Conservation (phyloP, 1,284 basidiomycete genomes). For the Somion occarium region DNA sequence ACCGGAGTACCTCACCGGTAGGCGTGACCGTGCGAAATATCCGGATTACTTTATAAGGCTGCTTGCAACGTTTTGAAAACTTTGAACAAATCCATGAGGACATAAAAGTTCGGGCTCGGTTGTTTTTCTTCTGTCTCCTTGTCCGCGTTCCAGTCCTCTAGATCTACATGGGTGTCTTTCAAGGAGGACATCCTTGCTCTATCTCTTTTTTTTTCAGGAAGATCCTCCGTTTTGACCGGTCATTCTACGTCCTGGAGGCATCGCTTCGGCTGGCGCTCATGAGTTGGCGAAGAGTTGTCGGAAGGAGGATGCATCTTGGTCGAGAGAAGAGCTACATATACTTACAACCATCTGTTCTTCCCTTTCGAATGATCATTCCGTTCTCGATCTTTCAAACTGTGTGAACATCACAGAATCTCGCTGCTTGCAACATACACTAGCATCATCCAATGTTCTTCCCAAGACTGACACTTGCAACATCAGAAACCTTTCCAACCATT, state of each 20-base stretch:
- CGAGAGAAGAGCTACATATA: conserved; percentile 20
- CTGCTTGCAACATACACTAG: too few species aligned
- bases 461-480: not conserved
- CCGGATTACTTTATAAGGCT: not conserved
- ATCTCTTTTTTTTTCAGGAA: conserved; percentile 24
- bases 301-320: conserved; percentile 13
- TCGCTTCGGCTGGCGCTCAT: conserved; percentile 46
- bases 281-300: conserved; percentile 23
- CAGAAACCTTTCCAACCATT: conserved; percentile 28
- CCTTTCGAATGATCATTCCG: too few species aligned
- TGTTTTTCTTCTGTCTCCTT: conserved; percentile 72
- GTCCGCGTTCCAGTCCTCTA: conserved; percentile 90
- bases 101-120: conserved; percentile 84
- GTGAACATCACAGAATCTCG: too few species aligned
- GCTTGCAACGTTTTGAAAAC: conserved; percentile 8
- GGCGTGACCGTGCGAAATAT: not conserved
- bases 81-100: conserved; percentile 67
- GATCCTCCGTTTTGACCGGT: conserved; percentile 38
- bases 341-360: too few species aligned
- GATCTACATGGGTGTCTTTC: conserved; percentile 40
- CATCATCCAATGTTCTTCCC: conserved; percentile 1
- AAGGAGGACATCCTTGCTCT: conserved; percentile 26
- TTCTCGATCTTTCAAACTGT: not conserved
- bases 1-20: not conserved
- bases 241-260: conserved; percentile 44